Evolutionary conservation across 495 filamentous ascomycete species (phyloP).

Genomic region (Podospora pseudocomata): DNA sequence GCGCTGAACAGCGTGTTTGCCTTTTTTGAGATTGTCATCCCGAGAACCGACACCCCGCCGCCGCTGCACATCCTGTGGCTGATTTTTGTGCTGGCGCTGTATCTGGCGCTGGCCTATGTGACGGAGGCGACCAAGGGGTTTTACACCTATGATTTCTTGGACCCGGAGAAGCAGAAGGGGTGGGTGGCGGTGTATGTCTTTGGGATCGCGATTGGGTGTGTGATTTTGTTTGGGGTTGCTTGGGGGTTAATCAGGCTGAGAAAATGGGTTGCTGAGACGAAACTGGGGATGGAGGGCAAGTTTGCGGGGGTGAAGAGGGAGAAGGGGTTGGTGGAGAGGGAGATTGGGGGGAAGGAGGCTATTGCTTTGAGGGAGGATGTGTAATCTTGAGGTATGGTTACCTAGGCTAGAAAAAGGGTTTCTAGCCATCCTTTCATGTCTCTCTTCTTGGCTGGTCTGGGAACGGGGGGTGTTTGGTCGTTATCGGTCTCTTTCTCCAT

Average conservation of each 20-base stretch:
- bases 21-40: constrained; percentile 65
- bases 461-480: neutral
- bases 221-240: constrained; percentile 59
- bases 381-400: neutral
- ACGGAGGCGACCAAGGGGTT: constrained; percentile 64
- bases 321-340: neutral
- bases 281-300: constrained; percentile 45
- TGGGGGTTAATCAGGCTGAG: constrained; percentile 46
- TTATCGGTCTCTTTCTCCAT: neutral
- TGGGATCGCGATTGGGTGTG: constrained; percentile 60
- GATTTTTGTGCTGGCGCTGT: constrained; percentile 61
- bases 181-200: constrained; percentile 55
- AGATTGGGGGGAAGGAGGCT: neutral
- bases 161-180: constrained; percentile 46
- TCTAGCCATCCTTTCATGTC: neutral
- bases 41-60: constrained; percentile 57
- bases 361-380: neutral
- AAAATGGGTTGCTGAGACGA: constrained; percentile 51
- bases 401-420: neutral
- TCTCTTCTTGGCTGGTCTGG: neutral
- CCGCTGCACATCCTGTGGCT: constrained; percentile 55
- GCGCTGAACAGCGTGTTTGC: constrained; percentile 68
- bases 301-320: constrained; percentile 24
- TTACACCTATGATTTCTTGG: constrained; percentile 72
- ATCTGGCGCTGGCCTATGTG: constrained; percentile 71